Base-by-base conservation (phyloP, 2,329 filamentous ascomycete species). In the Cordyceps militaris region DNA sequence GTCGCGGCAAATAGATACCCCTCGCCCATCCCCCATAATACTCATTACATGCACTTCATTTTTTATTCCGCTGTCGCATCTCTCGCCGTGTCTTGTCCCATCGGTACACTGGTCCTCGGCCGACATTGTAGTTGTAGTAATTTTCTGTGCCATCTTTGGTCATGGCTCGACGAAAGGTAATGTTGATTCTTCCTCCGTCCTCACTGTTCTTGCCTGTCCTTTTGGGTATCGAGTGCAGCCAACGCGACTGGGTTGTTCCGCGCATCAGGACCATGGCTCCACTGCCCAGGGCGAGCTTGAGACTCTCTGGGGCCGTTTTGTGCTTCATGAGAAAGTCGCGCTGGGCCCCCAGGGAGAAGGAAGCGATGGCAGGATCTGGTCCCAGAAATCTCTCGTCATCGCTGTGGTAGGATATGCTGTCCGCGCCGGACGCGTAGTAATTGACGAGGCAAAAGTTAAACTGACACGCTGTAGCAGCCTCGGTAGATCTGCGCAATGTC, bases 391-490 rank as follows among this genome's bases (percentile, higher is more conserved):
- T 77, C 74, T 93, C 89, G 65, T 93, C 88, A 63, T 93, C 89
- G 50, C 85, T 88, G 70, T 93, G 88, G 66, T 87, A 93, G 11
- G 85, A 81, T 50, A 93, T 93, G 63, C 86, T 89, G 68, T 93
- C 88, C 6, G 82, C 75, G 0, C 89, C 88, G 3, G 81, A 82
- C n/a, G 86, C 85, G 66, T 93, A 93, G 73, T 93, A 93, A 66
- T 93, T 93, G 4, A 93, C 87, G 1, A 93, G 78, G 60, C 85
- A 88, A 67, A 92, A 90, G 67, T 93, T 93, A 72, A 87, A 93
- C 1, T 67, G 78, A 65, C 82, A 81, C n/a, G 78, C 79, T 0
- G 86, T 89, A 0, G 82, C 81, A 4, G 78, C 76, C 69, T 93
- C 87, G 1, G 87, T 84, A 10, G 83, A 76, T 34, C 70, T 72